A percentile compares a stretch with the other conserved stretches of the same genome.
Evolutionary conservation across 2,329 filamentous ascomycete genomes (phyloP).

Genomic region (Ceratocystiopsis brevicomis): DNA sequence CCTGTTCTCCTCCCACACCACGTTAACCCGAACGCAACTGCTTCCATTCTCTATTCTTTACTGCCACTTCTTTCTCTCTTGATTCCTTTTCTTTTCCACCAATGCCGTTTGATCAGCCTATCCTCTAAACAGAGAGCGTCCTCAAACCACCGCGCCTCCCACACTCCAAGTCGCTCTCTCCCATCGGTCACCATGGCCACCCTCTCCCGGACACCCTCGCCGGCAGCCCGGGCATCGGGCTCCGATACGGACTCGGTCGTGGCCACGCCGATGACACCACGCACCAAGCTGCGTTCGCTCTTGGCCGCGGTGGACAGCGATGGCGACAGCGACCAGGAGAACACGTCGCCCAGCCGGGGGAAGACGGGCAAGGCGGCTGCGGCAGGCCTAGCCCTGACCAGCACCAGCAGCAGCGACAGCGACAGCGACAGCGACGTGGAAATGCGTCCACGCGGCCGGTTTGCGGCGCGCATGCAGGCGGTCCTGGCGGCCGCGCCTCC

Average conservation of each 20-base stretch:
- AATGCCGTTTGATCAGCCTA: too few species aligned
- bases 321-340: constrained; percentile 1
- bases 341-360: neutral
- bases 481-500: neutral
- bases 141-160: too few species aligned
- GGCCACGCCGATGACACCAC: constrained; percentile 29
- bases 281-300: constrained; percentile 35
- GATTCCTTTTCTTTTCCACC: too few species aligned
- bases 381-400: neutral
- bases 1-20: too few species aligned
- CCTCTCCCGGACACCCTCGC: constrained; percentile 10
- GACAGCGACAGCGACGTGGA: constrained; percentile 30
- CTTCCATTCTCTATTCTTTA: too few species aligned
- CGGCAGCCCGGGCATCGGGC: constrained; percentile 24
- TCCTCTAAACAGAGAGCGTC: too few species aligned
- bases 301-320: constrained; percentile 8
- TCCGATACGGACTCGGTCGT: constrained; percentile 21
- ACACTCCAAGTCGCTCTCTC: too few species aligned
- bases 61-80: too few species aligned
- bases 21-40: too few species aligned
- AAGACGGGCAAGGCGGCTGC: neutral
- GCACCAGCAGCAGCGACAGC: constrained; percentile 8
- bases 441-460: constrained; percentile 38
- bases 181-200: constrained; percentile 3
- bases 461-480: constrained; percentile 44